Percentiles rank a stretch among this genome's conserved stretches.
Evolutionary conservation across 306 rosid species (phyloP).

Genomic region (Dryas alaskensis): DNA sequence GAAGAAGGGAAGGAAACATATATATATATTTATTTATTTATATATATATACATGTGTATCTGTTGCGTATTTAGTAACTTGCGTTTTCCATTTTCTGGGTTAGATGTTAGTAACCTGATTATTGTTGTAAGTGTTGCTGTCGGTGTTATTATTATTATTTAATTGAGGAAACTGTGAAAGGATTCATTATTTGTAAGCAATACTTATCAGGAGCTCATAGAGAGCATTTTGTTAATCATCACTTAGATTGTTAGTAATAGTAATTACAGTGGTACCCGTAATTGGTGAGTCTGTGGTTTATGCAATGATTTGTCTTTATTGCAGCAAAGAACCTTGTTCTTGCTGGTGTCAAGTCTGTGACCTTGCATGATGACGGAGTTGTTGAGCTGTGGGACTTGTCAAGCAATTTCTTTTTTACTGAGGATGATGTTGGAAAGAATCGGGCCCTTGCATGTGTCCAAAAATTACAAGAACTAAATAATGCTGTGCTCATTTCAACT

Average conservation of each 20-base stretch:
- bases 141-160: too few relatives aligned
- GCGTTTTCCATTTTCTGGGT: background rate
- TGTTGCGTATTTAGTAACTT: background rate
- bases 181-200: background rate
- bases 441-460: slow-evolving; percentile 25
- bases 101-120: background rate
- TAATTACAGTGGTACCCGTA: too few relatives aligned
- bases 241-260: background rate
- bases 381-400: slow-evolving; percentile 30
- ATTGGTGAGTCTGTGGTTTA: background rate
- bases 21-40: too few relatives aligned
- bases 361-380: slow-evolving; percentile 26
- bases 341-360: slow-evolving; percentile 32
- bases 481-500: slow-evolving; percentile 19
- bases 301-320: background rate
- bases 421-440: slow-evolving; percentile 26
- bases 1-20: background rate
- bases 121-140: background rate
- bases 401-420: slow-evolving; percentile 20
- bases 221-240: background rate
- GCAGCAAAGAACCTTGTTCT: slow-evolving; percentile 33
- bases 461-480: slow-evolving; percentile 27
- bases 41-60: background rate
- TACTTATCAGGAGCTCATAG: background rate
- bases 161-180: background rate